Evolutionary conservation across 2,329 filamentous ascomycete genomes (phyloP).

Genomic region (Raffaelea deltoideospora): DNA sequence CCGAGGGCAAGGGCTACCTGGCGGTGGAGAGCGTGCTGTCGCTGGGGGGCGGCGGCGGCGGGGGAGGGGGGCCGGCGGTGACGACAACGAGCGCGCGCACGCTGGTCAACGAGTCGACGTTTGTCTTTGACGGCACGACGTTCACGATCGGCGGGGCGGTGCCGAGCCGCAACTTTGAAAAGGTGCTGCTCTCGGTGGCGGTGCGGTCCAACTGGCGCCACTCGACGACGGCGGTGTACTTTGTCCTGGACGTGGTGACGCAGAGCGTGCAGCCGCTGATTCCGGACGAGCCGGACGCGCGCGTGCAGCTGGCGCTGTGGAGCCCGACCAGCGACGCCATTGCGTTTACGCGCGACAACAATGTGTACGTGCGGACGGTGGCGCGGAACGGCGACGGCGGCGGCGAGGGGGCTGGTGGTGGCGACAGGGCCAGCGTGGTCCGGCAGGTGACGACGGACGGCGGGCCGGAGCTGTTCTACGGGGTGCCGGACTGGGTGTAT

Average conservation of each 20-base stretch:
- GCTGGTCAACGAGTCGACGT: slow-evolving; percentile 55
- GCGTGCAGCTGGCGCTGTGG: slow-evolving; percentile 77
- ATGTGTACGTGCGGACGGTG: slow-evolving; percentile 64
- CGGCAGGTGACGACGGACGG: slow-evolving; percentile 73
- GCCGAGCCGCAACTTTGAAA: slow-evolving; percentile 73
- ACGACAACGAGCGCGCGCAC: slow-evolving; percentile 37
- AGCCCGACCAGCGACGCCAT: slow-evolving; percentile 75
- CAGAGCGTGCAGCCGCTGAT: slow-evolving; percentile 68
- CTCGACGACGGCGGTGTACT: slow-evolving; percentile 76
- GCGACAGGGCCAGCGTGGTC: too few relatives aligned
- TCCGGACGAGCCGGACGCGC: slow-evolving; percentile 44
- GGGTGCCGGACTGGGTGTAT: slow-evolving; percentile 94
- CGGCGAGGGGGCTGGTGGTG: too few relatives aligned
- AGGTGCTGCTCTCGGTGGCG: slow-evolving; percentile 68
- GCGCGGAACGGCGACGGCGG: slow-evolving; percentile 21
- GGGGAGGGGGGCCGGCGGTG: slow-evolving; percentile 19
- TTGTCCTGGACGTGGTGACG: slow-evolving; percentile 76
- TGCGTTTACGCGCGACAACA: slow-evolving; percentile 83
- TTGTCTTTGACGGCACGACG: slow-evolving; percentile 41
- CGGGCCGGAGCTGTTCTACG: slow-evolving; percentile 80
- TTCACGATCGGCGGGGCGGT: slow-evolving; percentile 46
- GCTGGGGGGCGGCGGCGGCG: neutral
- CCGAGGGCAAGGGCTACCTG: slow-evolving; percentile 54
- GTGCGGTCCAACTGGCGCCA: slow-evolving; percentile 71
- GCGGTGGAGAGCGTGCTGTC: slow-evolving; percentile 74